Conservation (phyloP, 2,329 filamentous ascomycete species). For the Fusarium odoratissimum region DNA sequence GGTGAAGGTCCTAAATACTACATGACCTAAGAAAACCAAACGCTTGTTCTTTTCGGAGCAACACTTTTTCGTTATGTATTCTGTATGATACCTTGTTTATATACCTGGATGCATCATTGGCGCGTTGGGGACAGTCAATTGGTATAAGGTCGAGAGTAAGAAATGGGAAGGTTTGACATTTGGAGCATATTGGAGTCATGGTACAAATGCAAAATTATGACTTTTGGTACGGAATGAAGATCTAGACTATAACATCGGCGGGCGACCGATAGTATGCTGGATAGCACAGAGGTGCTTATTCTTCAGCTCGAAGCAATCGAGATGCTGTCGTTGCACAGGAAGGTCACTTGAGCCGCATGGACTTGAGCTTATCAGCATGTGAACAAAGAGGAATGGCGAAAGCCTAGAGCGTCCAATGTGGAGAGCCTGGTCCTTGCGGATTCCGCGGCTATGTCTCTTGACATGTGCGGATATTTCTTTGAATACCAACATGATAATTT, state of each 20-base stretch:
- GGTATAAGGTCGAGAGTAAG: conserved; percentile 9
- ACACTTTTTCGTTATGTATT: conserved; percentile 23
- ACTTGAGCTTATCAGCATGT: conserved; percentile 18
- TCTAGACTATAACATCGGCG: not conserved
- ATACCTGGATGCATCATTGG: conserved; percentile 40
- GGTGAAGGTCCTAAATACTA: conserved; percentile 82
- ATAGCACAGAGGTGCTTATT: not conserved
- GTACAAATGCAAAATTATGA: conserved; percentile 13
- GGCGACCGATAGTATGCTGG: not conserved
- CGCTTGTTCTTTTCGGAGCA: not conserved
- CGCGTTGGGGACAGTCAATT: conserved; percentile 27
- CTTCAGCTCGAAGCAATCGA: not conserved
- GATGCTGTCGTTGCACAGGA: not conserved
- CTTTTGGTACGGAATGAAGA: conserved; percentile 9
- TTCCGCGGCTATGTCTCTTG: conserved; percentile 13
- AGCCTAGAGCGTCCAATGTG: conserved; percentile 34
- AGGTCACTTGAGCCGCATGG: conserved; percentile 26
- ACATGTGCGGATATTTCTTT: conserved; percentile 1
- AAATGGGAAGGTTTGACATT: conserved; percentile 26
- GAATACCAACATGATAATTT: not conserved
- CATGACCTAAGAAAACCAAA: conserved; percentile 62
- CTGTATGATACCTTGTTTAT: conserved; percentile 46
- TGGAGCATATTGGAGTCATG: conserved; percentile 36
- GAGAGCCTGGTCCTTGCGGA: conserved; percentile 17
- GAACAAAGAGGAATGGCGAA: conserved; percentile 23